phyloP scores from a whole-genome alignment of 106 monocot genomes.

The Allium fistulosum region DNA sequence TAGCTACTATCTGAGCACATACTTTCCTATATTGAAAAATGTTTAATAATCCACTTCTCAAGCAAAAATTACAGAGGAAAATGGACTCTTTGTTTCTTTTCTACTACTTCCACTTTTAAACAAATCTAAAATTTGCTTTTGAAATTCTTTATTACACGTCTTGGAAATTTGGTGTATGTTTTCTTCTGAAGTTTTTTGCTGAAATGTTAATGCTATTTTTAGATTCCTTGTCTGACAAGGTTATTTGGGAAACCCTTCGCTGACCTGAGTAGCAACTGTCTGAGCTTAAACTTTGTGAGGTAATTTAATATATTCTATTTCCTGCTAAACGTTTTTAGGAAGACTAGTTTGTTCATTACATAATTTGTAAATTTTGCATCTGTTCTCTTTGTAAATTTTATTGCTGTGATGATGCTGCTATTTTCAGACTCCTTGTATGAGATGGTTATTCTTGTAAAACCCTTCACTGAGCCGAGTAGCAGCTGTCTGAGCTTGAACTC shows the following conservation, averaged over 20 bases:
- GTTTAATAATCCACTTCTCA: too few species aligned
- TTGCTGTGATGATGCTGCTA: background rate
- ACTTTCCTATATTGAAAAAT: too few species aligned
- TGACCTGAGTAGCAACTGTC: background rate
- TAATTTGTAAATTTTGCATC: background rate
- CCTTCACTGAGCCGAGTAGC: background rate
- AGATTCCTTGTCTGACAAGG: background rate
- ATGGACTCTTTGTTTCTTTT: too few species aligned
- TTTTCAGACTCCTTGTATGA: slow-evolving; percentile 3
- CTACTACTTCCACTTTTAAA: background rate
- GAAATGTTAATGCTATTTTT: background rate
- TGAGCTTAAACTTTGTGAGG: background rate
- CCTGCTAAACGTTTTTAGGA: too few species aligned
- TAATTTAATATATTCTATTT: too few species aligned
- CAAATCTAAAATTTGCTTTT: background rate
- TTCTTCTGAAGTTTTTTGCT: background rate
- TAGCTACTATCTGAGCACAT: background rate
- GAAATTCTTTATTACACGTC: background rate
- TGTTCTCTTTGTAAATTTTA: too few species aligned
- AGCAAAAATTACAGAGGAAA: too few species aligned
- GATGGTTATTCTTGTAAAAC: background rate
- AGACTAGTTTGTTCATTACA: background rate
- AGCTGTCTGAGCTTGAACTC: background rate
- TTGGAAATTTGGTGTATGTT: background rate
- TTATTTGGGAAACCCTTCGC: background rate